These are phyloP conservation scores for Gossypium thurberi DNA, from an alignment of 345 rosid species.

Conservation along the genomic window DNA sequence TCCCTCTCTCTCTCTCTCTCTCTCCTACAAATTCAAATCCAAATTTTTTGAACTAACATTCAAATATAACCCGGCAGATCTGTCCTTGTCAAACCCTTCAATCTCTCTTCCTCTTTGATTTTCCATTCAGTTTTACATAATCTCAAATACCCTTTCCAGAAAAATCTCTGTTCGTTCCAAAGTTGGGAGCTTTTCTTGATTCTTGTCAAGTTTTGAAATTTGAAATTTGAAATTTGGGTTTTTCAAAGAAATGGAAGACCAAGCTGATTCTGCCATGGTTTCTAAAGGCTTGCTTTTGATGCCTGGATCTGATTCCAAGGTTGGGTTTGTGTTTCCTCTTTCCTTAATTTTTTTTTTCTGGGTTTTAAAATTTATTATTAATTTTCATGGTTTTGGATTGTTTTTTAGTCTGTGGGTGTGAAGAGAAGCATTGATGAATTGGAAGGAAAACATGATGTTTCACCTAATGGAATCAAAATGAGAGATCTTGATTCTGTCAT, in stretches of 20 bases:
- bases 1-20: background rate
- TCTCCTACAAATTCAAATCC: background rate
- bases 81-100: background rate
- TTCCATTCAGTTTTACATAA: background rate
- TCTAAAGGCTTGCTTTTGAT: constrained; percentile 16
- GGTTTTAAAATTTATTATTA: background rate
- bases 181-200: background rate
- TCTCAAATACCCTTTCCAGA: background rate
- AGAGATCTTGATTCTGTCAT: constrained; percentile 23
- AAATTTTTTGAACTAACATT: background rate
- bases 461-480: constrained; percentile 28
- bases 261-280: constrained; percentile 19
- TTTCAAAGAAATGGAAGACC: constrained; percentile 30
- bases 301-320: constrained; percentile 38
- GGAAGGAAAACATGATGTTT: constrained; percentile 19
- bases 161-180: background rate
- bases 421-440: constrained; percentile 27
- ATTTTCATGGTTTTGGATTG: background rate
- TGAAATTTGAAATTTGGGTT: constrained; percentile 15
- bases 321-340: constrained; percentile 14
- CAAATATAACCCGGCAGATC: background rate
- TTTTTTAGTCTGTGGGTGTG: constrained; percentile 26
- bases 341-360: background rate
- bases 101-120: background rate
- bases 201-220: constrained; percentile 17